Percentiles rank a stretch among this genome's conserved stretches.
Conservation (phyloP, 148 eudicot species). For the Simmondsia chinensis region DNA sequence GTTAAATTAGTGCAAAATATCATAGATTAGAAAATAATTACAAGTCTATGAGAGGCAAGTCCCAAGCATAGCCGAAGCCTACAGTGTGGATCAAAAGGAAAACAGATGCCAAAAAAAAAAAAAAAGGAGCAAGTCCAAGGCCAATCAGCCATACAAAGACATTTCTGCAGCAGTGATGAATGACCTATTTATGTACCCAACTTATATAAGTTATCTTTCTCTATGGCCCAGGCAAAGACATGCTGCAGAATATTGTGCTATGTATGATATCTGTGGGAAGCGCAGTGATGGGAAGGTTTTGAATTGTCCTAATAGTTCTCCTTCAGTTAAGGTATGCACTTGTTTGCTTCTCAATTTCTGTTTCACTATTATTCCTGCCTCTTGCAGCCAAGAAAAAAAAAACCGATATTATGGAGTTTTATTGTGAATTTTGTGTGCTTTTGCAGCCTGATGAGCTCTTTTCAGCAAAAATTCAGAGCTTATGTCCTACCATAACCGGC, state of each 20-base stretch:
- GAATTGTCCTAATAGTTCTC: constrained; percentile 53
- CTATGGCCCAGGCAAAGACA: constrained; percentile 34
- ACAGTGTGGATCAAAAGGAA: too few relatives aligned
- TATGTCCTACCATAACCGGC: constrained; percentile 57
- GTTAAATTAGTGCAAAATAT: too few relatives aligned
- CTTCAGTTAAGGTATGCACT: constrained; percentile 40
- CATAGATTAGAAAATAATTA: too few relatives aligned
- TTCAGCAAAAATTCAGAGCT: constrained; percentile 59
- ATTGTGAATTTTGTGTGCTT: constrained; percentile 6
- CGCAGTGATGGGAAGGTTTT: constrained; percentile 50
- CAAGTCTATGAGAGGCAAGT: too few relatives aligned
- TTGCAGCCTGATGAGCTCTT: constrained; percentile 60
- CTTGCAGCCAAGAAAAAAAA: too few relatives aligned
- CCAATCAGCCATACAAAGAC: too few relatives aligned
- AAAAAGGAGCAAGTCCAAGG: too few relatives aligned
- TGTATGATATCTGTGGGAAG: constrained; percentile 71
- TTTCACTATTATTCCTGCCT: too few relatives aligned
- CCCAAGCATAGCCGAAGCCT: too few relatives aligned
- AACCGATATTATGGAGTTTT: neutral
- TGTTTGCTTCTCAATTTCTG: neutral
- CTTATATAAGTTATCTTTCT: constrained; percentile 8
- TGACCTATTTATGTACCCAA: neutral
- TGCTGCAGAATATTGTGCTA: constrained; percentile 50
- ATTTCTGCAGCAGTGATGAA: constrained; percentile 1
- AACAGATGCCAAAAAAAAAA: too few relatives aligned